Percentiles rank a stretch among this genome's conserved stretches.
Conservation (phyloP, 148 eudicot species). For the Nepenthes mirabilis region DNA sequence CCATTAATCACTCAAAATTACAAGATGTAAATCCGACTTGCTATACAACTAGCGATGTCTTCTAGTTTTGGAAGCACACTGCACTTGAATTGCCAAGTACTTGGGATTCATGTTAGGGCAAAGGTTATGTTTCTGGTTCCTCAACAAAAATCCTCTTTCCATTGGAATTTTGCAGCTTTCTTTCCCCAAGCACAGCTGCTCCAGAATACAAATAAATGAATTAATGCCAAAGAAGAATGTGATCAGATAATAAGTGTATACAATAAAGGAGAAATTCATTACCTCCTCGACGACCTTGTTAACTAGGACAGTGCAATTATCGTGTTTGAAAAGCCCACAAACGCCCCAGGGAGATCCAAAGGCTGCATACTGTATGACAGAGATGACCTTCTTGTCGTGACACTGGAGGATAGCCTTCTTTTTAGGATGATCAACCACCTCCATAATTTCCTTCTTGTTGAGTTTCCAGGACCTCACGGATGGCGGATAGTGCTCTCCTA, state of each 20-base stretch:
- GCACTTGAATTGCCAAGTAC: conserved; percentile 52
- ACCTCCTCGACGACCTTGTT: conserved; percentile 41
- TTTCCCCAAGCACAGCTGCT: conserved; percentile 53
- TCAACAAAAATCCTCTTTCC: conserved; percentile 20
- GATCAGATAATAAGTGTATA: too few species aligned
- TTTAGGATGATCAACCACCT: conserved; percentile 7
- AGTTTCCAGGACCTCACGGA: conserved; percentile 23
- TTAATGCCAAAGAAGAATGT: background rate
- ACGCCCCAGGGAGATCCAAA: conserved; percentile 32
- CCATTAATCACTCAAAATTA: too few species aligned
- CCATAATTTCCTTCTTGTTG: conserved; percentile 11
- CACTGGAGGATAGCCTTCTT: conserved; percentile 24
- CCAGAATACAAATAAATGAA: background rate
- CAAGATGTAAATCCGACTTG: too few species aligned
- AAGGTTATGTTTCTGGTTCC: conserved; percentile 14
- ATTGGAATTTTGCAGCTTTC: conserved; percentile 38
- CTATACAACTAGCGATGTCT: background rate
- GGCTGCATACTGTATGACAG: conserved; percentile 31
- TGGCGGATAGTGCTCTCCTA: conserved; percentile 35
- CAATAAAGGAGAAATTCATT: background rate
- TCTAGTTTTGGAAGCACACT: conserved; percentile 26
- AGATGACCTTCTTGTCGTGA: conserved; percentile 19
- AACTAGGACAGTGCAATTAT: conserved; percentile 23
- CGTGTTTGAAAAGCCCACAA: conserved; percentile 21
- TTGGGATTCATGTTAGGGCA: conserved; percentile 34